These are phyloP conservation scores for Stephania japonica DNA, from an alignment of 164 flowering plant genomes.

Conservation along the genomic window DNA sequence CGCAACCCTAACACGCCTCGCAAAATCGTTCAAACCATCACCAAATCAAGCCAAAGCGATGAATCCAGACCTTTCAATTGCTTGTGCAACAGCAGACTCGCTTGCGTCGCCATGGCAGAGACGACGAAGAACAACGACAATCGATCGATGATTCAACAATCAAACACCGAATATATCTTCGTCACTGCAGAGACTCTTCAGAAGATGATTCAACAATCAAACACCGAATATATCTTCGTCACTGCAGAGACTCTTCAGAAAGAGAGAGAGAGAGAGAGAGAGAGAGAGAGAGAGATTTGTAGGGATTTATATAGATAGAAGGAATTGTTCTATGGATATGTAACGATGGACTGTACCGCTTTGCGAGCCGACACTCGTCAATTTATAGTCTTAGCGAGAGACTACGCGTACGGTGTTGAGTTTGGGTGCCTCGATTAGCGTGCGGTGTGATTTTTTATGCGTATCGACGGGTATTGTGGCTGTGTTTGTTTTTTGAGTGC, in stretches of 20 bases:
- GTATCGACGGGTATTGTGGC: background rate
- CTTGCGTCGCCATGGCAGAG: constrained; percentile 39
- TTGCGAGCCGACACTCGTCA: background rate
- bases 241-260: background rate
- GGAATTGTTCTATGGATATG: background rate
- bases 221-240: too few species aligned
- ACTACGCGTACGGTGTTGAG: too few species aligned
- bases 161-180: too few species aligned
- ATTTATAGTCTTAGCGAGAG: background rate
- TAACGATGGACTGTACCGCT: constrained; percentile 1
- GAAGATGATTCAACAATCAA: too few species aligned
- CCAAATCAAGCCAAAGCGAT: background rate
- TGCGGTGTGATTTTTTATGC: background rate
- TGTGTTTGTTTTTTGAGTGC: background rate
- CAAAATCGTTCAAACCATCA: too few species aligned
- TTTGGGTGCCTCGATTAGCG: background rate
- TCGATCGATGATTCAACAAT: too few species aligned
- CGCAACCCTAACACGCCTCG: background rate
- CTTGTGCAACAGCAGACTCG: constrained; percentile 68
- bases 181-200: too few species aligned
- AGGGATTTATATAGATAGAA: background rate
- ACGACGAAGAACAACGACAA: background rate
- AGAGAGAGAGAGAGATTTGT: background rate
- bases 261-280: background rate
- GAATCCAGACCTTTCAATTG: constrained; percentile 51